phyloP scores from a whole-genome alignment of 805 yeast genomes.

The Wickerhamiella allomyrinae region DNA sequence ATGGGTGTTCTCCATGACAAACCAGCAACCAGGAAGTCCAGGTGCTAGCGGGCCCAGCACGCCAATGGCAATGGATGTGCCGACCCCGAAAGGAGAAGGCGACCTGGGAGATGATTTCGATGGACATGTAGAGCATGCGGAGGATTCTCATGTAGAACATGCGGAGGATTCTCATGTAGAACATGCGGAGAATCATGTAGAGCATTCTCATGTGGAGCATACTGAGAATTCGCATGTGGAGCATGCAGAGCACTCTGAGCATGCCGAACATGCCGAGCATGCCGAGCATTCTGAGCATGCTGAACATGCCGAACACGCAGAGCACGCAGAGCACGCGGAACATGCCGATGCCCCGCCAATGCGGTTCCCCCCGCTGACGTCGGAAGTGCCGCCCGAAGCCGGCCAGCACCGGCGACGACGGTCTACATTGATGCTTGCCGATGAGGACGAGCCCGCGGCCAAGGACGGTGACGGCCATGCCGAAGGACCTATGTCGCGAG shows the following conservation, averaged over 20 bases:
- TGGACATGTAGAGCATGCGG: too few species aligned
- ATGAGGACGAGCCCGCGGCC: slow-evolving; percentile 8
- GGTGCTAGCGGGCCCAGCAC: too few species aligned
- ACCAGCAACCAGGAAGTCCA: too few species aligned
- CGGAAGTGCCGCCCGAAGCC: background rate
- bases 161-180: too few species aligned
- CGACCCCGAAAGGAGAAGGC: background rate
- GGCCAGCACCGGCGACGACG: slow-evolving; percentile 13
- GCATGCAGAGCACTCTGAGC: slow-evolving; percentile 3
- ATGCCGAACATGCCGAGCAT: background rate
- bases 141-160: too few species aligned
- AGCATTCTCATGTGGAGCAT: background rate
- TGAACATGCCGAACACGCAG: slow-evolving; percentile 2
- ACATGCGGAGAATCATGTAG: too few species aligned
- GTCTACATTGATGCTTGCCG: slow-evolving; percentile 16
- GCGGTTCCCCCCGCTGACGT: background rate
- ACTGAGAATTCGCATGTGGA: background rate
- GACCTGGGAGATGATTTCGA: too few species aligned
- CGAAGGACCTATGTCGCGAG: slow-evolving; percentile 20
- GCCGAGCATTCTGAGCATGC: slow-evolving; percentile 3
- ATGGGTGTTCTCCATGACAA: too few species aligned
- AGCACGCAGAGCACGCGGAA: background rate
- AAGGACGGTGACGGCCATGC: slow-evolving; percentile 3
- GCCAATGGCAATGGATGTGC: background rate
- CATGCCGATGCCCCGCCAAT: background rate